Evolutionary conservation across 495 filamentous ascomycete species (phyloP), one percentile per base, ranked within the genome.

Genomic region (Physcia stellaris): DNA sequence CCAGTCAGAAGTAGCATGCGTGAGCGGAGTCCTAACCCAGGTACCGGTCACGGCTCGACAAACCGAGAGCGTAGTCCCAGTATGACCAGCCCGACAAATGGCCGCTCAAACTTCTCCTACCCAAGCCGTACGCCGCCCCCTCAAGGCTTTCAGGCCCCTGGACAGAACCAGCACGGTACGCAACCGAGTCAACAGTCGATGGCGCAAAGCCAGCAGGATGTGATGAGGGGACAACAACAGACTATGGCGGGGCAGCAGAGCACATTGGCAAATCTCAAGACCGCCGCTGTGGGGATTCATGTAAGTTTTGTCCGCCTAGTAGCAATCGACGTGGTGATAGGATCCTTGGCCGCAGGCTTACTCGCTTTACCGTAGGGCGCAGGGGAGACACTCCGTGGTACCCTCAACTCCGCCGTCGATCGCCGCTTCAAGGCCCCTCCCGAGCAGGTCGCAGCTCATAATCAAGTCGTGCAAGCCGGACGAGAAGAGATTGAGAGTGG

Each of bases 341-440:
- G 11, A 24, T 5, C 18, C 4, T 26, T 2, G 12, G 24, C 31
- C 6, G n/a, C n/a, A n/a, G n/a, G n/a, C n/a, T n/a, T n/a, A n/a
- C n/a, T n/a, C n/a, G n/a, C n/a, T 6, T 33, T 11, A 39, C 7
- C 19, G 23, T 20, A 51, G 48, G 48, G 48, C 37, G 48, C 42
- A 21, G 37, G 41, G 13, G 48, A 51, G 42, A 51, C 48, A 30
- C 48, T 51, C 22, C 48, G 48, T 6, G 48, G 48, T 10, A 51
- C 48, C 21, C 35, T 51, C 34, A 51, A 51, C 35, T 32, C 24
- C 15, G 30, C 38, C n/a, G 37, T 51, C 20, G 48, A 51, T 38
- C 33, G 36, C 16, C 48, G 34, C 27, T 27, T 36, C 45, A 33
- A 44, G 7, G 41, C 35, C 0, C 24, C 33, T 7, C 27, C 45